phyloP scores from a whole-genome alignment of 2,329 filamentous ascomycete species.

The Hypoxylon rubiginosum region DNA sequence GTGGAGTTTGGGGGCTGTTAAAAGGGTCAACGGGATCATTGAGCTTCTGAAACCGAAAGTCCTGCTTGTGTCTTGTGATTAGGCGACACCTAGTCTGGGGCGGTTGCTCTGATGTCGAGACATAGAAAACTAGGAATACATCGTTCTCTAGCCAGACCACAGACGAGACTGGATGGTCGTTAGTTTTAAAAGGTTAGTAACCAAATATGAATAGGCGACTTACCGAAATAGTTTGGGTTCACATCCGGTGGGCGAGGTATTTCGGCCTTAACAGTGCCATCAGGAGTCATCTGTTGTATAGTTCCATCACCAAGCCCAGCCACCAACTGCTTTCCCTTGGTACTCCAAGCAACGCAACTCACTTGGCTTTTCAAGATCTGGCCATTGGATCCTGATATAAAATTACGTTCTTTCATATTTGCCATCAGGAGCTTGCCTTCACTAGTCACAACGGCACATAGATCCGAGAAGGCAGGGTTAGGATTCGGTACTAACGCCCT shows the following conservation, averaged over 20 bases:
- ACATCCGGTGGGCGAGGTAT: slow-evolving; percentile 83
- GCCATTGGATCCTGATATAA: slow-evolving; percentile 71
- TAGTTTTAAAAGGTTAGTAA: slow-evolving; percentile 35
- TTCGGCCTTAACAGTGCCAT: slow-evolving; percentile 80
- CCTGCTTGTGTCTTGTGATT: slow-evolving; percentile 75
- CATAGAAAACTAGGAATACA: slow-evolving; percentile 85
- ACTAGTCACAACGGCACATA: slow-evolving; percentile 84
- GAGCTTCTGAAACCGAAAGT: slow-evolving; percentile 80
- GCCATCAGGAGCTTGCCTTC: slow-evolving; percentile 87
- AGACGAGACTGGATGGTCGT: slow-evolving; percentile 73
- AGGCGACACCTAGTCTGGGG: slow-evolving; percentile 82
- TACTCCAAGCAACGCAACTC: slow-evolving; percentile 91
- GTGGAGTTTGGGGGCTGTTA: slow-evolving; percentile 74
- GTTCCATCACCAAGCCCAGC: slow-evolving; percentile 87
- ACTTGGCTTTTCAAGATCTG: slow-evolving; percentile 78
- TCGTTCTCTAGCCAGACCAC: slow-evolving; percentile 91
- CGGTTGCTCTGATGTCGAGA: slow-evolving; percentile 69
- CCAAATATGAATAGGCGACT: slow-evolving; percentile 49
- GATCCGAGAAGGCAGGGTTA: slow-evolving; percentile 75
- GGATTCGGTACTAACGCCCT: slow-evolving; percentile 86
- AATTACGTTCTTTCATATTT: slow-evolving; percentile 76
- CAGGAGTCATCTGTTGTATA: slow-evolving; percentile 84
- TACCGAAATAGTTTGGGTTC: slow-evolving; percentile 75
- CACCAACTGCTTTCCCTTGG: slow-evolving; percentile 90
- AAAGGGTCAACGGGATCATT: slow-evolving; percentile 81